Base-by-base conservation (phyloP, 2,329 filamentous ascomycete genomes). In the Escovopsis sp. region DNA sequence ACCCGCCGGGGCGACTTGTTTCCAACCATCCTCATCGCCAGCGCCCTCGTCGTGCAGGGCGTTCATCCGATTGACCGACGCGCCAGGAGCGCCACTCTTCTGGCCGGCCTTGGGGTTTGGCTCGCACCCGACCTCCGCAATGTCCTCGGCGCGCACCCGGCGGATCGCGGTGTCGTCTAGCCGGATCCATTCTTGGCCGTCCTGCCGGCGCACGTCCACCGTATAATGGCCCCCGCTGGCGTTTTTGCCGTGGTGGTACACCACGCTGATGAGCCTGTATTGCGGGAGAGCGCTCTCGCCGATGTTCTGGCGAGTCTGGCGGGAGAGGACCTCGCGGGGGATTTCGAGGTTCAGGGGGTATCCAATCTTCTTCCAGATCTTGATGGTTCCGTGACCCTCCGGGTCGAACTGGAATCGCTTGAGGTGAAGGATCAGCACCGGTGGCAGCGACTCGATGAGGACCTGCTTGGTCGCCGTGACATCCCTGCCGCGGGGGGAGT, bases 381-480 rank as follows among this genome's bases (percentile, higher is more conserved):
- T 98, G 54, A 94, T 82, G 1, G 87, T 94, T 20, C 87, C 87
- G 36, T 57, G 53, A 36, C 81, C 84, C 44, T 81, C 76, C 46
- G 79, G 84, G 53, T 96, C 87, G 53, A 94, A 96, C 53, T 95
- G 86, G 70, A 98, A 98, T 36, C 91, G 85, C 66, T 98, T 98
- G 35, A 98, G 71, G 56, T 98, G 91, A 8, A 98, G 72, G 41
- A 96, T 94, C 11, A 98, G 73, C 4, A 96, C 84, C 1, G 87
- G 85, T 1, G 91, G 91, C 13, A 96, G 68, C 1, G 79, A 84
- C 53, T 96, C 89, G 47, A 98, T 94, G 51, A 93, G 87, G 2
- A 94, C 80, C 59, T 96, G 91, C 64, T 96, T 98, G 29, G 84
- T 94, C 2, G 86, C 87, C 24, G 75, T 74, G 25, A 81, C 78